Evolutionary conservation across 2,329 filamentous ascomycete species (phyloP), one percentile per base, ranked within the genome.

Genomic region (Colletotrichum shisoi): DNA sequence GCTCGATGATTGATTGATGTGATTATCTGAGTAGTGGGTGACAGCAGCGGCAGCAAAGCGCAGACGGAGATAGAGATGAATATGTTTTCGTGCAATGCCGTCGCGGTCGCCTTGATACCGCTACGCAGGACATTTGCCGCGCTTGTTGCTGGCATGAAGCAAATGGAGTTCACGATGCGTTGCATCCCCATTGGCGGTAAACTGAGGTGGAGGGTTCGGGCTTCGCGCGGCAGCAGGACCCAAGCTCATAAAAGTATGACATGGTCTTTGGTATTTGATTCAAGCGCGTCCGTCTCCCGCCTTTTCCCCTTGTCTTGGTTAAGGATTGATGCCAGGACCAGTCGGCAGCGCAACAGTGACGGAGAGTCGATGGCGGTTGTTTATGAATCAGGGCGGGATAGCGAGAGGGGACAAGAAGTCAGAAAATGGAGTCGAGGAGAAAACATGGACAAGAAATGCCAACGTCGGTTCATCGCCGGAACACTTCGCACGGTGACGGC

Each of bases 41-140:
- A 45, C n/a, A 39, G 39, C 44, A 31, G 45, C 58, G 52, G 52
- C 56, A 53, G 17, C 11, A 46, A 12, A 21, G 31, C 45, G 2
- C 24, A n/a, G 19, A 37, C 24, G 45, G 45, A 53, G 31, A 63
- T 52, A 39, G 42, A 42, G 34, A 54, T 54, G 48, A 42, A 19
- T 40, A 64, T 45, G 39, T 17, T 31, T 52, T 46, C 39, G 39
- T 63, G 46, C 53, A 67, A 63, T 46, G 59, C 46, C 45, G 39
- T 21, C n/a, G 52, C 21, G 42, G 45, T 46, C 40, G 48, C 13
- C n/a, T n/a, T 19, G 31, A 3, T 17, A 45, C 42, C n/a, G 8
- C 31, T 34, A 37, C 6, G 24, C 24, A 37, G 15, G 6, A 19
- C 17, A 34, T 19, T 34, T 57, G 39, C 53, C 53, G 53, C 53